Evolutionary conservation across 1,139 yeast species (phyloP).

Genomic region (Pneumocystis carinii): DNA sequence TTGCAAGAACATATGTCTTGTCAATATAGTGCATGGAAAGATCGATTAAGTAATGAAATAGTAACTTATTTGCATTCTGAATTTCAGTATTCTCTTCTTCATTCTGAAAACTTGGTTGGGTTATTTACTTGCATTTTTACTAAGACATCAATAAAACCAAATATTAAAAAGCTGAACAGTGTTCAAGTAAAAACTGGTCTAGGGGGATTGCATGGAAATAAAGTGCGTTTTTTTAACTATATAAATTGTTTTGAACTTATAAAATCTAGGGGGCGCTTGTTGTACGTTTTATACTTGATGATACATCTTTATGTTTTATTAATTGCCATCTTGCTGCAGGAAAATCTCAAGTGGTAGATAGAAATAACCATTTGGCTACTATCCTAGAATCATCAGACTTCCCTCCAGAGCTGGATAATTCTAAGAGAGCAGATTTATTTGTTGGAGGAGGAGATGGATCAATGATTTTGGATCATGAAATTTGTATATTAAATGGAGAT

Average conservation of each 20-base stretch:
- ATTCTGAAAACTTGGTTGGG: slow-evolving; percentile 85
- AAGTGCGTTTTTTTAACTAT: slow-evolving; percentile 19
- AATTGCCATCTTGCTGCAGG: slow-evolving; percentile 94
- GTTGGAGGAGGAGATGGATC: slow-evolving; percentile 37
- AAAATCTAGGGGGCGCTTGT: slow-evolving; percentile 58
- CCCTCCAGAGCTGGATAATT: slow-evolving; percentile 27
- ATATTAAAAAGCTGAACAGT: slow-evolving; percentile 56
- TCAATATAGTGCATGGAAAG: slow-evolving; percentile 30
- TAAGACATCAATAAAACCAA: slow-evolving; percentile 37
- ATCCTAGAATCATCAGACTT: slow-evolving; percentile 44
- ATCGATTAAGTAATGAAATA: slow-evolving; percentile 17
- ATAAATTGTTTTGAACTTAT: neutral
- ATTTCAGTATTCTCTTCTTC: slow-evolving; percentile 44
- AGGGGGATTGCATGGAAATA: slow-evolving; percentile 89
- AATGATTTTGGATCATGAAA: slow-evolving; percentile 55
- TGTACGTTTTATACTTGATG: slow-evolving; percentile 61
- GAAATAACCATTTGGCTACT: slow-evolving; percentile 67
- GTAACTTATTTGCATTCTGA: slow-evolving; percentile 13
- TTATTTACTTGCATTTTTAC: slow-evolving; percentile 54
- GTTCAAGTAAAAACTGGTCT: slow-evolving; percentile 81
- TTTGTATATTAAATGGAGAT: slow-evolving; percentile 87
- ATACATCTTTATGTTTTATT: slow-evolving; percentile 60
- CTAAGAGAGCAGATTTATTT: slow-evolving; percentile 28
- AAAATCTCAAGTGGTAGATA: slow-evolving; percentile 53
- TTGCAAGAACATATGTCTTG: slow-evolving; percentile 25